phyloP scores from a whole-genome alignment of 768 basidiomycete species.

The Leucocoprinus sp. region DNA sequence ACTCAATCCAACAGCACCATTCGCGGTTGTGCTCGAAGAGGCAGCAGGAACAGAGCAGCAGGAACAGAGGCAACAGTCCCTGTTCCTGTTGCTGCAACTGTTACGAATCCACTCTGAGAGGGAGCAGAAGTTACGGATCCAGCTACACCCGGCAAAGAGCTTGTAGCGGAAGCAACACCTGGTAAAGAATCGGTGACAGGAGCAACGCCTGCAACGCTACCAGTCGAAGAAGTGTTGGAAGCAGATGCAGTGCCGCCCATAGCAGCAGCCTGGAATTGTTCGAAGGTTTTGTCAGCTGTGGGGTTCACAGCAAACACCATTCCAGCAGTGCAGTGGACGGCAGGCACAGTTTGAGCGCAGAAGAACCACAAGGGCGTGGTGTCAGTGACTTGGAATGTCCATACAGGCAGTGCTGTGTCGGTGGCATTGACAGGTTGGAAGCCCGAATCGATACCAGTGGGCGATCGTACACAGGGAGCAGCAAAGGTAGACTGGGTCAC shows the following conservation, averaged over 20 bases:
- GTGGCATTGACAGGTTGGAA: conserved; percentile 32
- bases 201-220: neutral
- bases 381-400: conserved; percentile 38
- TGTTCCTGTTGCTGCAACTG: neutral
- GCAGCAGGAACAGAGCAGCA: no score
- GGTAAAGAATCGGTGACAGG: neutral
- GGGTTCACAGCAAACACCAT: conserved; percentile 61
- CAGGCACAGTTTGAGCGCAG: conserved; percentile 38
- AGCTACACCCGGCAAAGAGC: no score
- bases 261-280: conserved; percentile 33
- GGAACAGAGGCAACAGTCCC: conserved; percentile 16
- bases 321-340: conserved; percentile 41
- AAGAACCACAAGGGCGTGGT: conserved; percentile 54
- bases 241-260: conserved; percentile 8
- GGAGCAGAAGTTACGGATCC: neutral
- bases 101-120: no score
- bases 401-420: conserved; percentile 29
- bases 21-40: conserved; percentile 15
- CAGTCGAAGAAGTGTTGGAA: neutral
- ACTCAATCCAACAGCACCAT: conserved; percentile 24
- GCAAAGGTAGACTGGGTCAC: conserved; percentile 56
- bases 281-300: conserved; percentile 36
- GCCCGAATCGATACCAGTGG: conserved; percentile 41
- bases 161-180: no score
- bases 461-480: conserved; percentile 36